Percentiles rank a stretch among this genome's conserved stretches.
Conservation (phyloP, 306 rosid species). For the Quercus engelmannii region DNA sequence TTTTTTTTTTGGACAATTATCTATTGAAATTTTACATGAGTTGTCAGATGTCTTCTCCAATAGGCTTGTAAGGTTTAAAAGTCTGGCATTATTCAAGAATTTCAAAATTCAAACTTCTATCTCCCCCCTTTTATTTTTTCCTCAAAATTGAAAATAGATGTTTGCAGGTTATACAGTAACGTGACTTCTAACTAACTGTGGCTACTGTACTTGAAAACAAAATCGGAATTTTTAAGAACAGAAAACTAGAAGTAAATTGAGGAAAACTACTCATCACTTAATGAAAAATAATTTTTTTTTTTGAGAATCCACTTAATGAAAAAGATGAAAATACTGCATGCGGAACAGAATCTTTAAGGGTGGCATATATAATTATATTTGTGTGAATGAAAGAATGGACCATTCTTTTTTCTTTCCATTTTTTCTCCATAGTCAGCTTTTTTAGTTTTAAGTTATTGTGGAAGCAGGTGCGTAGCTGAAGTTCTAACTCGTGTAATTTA, state of each 20-base stretch:
- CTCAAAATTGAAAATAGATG: background rate
- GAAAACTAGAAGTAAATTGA: background rate
- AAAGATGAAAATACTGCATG: background rate
- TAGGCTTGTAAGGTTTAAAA: background rate
- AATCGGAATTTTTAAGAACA: background rate
- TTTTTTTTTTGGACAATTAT: too few species aligned
- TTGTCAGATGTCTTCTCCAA: background rate
- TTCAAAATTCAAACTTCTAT: background rate
- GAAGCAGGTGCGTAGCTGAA: background rate
- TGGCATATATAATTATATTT: background rate
- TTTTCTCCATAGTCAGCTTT: background rate
- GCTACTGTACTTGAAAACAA: background rate
- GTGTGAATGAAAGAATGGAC: background rate
- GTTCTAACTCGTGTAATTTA: background rate
- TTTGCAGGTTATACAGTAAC: background rate
- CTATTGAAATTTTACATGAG: background rate
- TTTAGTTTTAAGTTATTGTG: background rate
- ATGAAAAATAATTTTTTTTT: background rate
- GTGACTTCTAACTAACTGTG: background rate
- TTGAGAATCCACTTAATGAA: background rate
- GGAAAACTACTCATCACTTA: background rate
- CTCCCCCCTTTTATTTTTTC: background rate
- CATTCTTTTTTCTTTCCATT: background rate
- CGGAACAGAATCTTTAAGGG: background rate
- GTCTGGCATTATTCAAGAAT: background rate